These are phyloP conservation scores for Nymphaea colorata DNA, from an alignment of 164 flowering plant species.

Conservation along the genomic window DNA sequence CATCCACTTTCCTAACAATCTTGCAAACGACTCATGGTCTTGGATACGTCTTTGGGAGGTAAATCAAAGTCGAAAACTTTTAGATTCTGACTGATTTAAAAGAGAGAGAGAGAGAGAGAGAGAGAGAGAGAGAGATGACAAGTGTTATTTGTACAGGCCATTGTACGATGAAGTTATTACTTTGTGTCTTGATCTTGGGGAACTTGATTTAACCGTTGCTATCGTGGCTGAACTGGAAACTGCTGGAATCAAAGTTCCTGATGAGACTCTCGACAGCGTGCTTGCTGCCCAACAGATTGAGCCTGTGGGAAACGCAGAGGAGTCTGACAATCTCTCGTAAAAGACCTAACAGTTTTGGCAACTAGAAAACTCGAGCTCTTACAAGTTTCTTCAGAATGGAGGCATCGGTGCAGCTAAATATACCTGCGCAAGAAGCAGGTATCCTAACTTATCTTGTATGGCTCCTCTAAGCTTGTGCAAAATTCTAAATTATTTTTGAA, in stretches of 20 bases:
- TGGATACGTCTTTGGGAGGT: constrained; percentile 86
- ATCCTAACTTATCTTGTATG: too few species aligned
- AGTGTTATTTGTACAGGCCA: constrained; percentile 37
- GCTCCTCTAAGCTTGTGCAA: too few species aligned
- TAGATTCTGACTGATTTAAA: not conserved
- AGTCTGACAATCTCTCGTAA: not conserved
- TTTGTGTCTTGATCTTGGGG: constrained; percentile 81
- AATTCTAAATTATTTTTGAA: too few species aligned
- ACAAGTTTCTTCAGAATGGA: too few species aligned
- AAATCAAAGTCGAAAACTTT: constrained; percentile 7
- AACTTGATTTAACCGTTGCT: constrained; percentile 85
- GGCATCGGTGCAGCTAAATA: too few species aligned
- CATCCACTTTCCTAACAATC: constrained; percentile 78
- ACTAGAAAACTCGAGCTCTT: too few species aligned
- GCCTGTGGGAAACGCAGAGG: not conserved
- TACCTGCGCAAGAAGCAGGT: too few species aligned
- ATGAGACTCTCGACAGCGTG: constrained; percentile 61
- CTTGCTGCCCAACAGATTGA: constrained; percentile 54
- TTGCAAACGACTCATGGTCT: constrained; percentile 74
- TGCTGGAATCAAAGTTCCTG: constrained; percentile 67
- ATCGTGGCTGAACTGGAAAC: constrained; percentile 90
- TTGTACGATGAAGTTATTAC: constrained; percentile 77
- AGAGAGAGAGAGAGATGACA: too few species aligned
- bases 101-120: too few species aligned
- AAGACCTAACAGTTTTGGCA: too few species aligned